Evolutionary conservation across 2,329 filamentous ascomycete species (phyloP).

Genomic region (Leptographium flavum): DNA sequence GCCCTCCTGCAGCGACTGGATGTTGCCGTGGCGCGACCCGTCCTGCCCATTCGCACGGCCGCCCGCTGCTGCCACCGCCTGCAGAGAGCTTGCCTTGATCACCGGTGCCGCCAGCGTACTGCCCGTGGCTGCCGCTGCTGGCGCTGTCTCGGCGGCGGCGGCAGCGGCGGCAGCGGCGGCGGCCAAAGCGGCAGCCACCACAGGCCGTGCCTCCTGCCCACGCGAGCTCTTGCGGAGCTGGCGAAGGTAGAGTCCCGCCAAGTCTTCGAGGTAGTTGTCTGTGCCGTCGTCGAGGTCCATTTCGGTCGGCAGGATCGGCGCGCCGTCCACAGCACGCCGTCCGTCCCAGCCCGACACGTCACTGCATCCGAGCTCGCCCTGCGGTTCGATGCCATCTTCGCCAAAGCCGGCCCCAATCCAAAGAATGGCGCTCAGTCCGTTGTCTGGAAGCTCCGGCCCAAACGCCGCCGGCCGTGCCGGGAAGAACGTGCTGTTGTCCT

Average conservation of each 20-base stretch:
- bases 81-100: neutral
- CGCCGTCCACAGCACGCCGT: slow-evolving; percentile 21
- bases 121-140: neutral
- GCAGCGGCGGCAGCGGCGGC: neutral
- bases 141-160: neutral
- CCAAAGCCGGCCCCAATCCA: slow-evolving; percentile 91
- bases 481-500: slow-evolving; percentile 97
- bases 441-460: slow-evolving; percentile 60
- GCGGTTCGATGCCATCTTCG: slow-evolving; percentile 56
- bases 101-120: neutral
- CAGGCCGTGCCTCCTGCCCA: neutral
- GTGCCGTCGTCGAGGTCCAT: slow-evolving; percentile 55
- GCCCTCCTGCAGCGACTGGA: slow-evolving; percentile 78
- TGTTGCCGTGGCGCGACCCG: slow-evolving; percentile 55
- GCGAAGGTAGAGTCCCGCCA: slow-evolving; percentile 11
- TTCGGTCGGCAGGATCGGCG: slow-evolving; percentile 25
- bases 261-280: slow-evolving; percentile 66
- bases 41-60: neutral
- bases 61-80: neutral
- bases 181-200: neutral
- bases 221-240: slow-evolving; percentile 1
- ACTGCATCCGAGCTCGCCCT: slow-evolving; percentile 86
- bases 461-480: slow-evolving; percentile 86
- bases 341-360: slow-evolving; percentile 84
- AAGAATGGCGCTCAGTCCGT: slow-evolving; percentile 73